phyloP scores from a whole-genome alignment of 768 basidiomycete genomes.

The Dioszegia crocea region DNA sequence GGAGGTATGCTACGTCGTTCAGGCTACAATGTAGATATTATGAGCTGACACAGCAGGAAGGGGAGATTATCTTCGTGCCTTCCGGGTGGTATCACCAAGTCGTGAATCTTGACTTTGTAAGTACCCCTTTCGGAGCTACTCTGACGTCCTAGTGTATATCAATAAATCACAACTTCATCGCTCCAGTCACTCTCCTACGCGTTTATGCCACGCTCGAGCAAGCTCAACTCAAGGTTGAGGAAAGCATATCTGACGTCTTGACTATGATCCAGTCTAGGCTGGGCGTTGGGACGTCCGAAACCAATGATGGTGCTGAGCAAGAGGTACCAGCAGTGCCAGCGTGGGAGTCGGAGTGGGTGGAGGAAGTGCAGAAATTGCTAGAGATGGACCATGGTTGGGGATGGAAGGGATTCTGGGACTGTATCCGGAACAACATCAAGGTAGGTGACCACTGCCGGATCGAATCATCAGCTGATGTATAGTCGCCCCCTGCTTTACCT shows the following conservation, averaged over 20 bases:
- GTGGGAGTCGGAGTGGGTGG: conserved; percentile 46
- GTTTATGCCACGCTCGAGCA: conserved; percentile 47
- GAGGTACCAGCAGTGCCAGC: not conserved
- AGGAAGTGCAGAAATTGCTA: conserved; percentile 42
- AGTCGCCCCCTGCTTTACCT: conserved; percentile 9
- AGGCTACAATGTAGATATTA: not conserved
- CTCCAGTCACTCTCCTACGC: conserved; percentile 32
- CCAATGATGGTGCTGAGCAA: not conserved
- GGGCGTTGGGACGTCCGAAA: not conserved
- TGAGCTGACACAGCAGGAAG: conserved; percentile 23
- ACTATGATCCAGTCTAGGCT: conserved; percentile 31
- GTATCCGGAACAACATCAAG: conserved; percentile 28
- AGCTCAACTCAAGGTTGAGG: conserved; percentile 46
- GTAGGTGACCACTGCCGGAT: conserved; percentile 24
- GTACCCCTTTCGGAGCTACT: conserved; percentile 1
- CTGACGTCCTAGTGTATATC: conserved; percentile 42
- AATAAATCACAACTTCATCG: conserved; percentile 50
- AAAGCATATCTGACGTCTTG: conserved; percentile 39
- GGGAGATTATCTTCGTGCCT: conserved; percentile 49
- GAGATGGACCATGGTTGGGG: conserved; percentile 47
- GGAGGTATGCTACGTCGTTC: conserved; percentile 19
- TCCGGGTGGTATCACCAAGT: conserved; percentile 50
- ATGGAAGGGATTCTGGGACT: conserved; percentile 43
- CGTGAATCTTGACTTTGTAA: conserved; percentile 42
- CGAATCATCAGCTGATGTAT: not conserved